These are phyloP conservation scores for Thelephora terrestris DNA, from an alignment of 1,284 basidiomycete genomes.

Conservation along the genomic window DNA sequence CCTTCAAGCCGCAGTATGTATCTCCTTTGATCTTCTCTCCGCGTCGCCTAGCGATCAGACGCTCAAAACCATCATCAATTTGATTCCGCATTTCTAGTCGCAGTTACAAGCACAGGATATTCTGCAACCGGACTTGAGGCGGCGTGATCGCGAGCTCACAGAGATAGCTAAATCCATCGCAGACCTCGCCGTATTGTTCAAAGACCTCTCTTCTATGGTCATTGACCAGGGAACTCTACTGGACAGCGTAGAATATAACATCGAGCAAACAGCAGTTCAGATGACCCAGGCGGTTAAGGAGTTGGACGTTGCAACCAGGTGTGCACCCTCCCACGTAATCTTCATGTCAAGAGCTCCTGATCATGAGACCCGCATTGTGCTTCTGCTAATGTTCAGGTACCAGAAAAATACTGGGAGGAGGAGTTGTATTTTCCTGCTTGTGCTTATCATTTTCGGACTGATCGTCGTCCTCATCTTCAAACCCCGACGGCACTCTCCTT, in stretches of 20 bases:
- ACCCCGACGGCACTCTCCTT: constrained; percentile 38
- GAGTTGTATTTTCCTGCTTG: constrained; percentile 86
- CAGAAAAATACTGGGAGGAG: constrained; percentile 89
- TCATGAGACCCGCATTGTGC: background rate
- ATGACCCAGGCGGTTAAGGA: constrained; percentile 82
- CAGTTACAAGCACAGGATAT: constrained; percentile 30
- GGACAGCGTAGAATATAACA: constrained; percentile 96
- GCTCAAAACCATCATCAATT: constrained; percentile 7
- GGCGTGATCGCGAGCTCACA: constrained; percentile 72
- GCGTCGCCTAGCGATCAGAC: constrained; percentile 5
- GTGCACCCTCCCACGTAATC: constrained; percentile 16
- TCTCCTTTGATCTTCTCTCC: constrained; percentile 6
- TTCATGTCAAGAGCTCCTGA: constrained; percentile 3
- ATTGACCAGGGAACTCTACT: constrained; percentile 98
- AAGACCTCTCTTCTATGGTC: constrained; percentile 86
- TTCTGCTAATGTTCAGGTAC: constrained; percentile 43
- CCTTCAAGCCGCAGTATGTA: constrained; percentile 60
- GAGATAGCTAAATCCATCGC: constrained; percentile 92
- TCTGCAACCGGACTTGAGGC: constrained; percentile 43
- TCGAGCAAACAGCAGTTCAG: constrained; percentile 81
- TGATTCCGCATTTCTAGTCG: constrained; percentile 17
- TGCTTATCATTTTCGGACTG: constrained; percentile 83
- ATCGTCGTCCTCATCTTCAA: constrained; percentile 77
- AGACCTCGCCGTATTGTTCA: constrained; percentile 90
- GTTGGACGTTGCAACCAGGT: constrained; percentile 75